phyloP scores from a whole-genome alignment of 441 rosid genomes.

The Jatropha multifida region DNA sequence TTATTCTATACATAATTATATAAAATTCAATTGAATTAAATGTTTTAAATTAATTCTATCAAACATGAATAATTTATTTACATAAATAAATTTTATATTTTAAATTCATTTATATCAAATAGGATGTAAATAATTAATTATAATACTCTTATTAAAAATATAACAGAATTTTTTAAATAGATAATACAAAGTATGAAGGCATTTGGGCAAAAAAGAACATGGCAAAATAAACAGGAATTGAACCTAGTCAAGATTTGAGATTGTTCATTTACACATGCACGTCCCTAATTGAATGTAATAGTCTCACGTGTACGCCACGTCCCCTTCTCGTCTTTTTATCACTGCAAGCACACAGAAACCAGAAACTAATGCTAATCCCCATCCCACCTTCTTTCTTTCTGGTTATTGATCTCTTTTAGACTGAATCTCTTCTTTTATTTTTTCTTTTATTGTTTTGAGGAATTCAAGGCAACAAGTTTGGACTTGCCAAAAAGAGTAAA shows the following conservation, averaged over 20 bases:
- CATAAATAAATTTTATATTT: too few species aligned
- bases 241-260: slow-evolving; percentile 12
- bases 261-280: slow-evolving; percentile 25
- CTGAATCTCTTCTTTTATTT: slow-evolving; percentile 39
- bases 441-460: slow-evolving; percentile 25
- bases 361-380: not conserved
- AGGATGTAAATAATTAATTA: too few species aligned
- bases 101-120: too few species aligned
- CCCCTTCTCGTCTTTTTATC: slow-evolving; percentile 28
- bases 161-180: too few species aligned
- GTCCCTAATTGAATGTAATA: slow-evolving; percentile 25
- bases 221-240: not conserved
- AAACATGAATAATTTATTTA: too few species aligned
- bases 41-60: too few species aligned
- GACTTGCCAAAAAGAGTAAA: slow-evolving; percentile 26
- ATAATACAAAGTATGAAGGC: too few species aligned
- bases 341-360: not conserved
- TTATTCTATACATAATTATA: too few species aligned
- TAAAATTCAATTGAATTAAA: too few species aligned
- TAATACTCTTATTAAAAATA: too few species aligned
- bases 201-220: too few species aligned
- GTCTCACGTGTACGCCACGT: slow-evolving; percentile 38
- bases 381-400: slow-evolving; percentile 6
- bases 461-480: slow-evolving; percentile 42
- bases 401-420: slow-evolving; percentile 26